phyloP scores from a whole-genome alignment of 805 yeast species.

The Ogataea paraovalis region DNA sequence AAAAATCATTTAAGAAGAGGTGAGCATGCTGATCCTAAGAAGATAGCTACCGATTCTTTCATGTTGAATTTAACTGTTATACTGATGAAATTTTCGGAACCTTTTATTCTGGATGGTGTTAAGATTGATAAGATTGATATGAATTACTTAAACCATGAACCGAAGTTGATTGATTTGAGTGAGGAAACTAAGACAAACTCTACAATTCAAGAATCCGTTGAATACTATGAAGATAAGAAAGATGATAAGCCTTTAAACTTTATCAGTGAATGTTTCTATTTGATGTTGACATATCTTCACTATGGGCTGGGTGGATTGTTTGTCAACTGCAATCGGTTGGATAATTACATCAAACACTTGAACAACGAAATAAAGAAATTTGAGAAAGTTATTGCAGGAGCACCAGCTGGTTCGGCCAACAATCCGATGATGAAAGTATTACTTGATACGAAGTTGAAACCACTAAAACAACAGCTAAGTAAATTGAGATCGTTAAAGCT shows the following conservation, averaged over 20 bases:
- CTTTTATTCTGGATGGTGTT: constrained; percentile 63
- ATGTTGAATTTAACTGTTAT: constrained; percentile 73
- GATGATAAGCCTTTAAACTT: constrained; percentile 54
- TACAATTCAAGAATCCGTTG: constrained; percentile 64
- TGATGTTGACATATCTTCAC: constrained; percentile 74
- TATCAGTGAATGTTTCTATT: constrained; percentile 84
- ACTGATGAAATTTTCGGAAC: constrained; percentile 69
- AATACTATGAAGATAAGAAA: constrained; percentile 42
- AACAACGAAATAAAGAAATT: constrained; percentile 53
- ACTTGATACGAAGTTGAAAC: constrained; percentile 25
- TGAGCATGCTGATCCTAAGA: constrained; percentile 65
- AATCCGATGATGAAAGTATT: constrained; percentile 31
- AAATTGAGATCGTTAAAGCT: constrained; percentile 43
- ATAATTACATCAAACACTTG: constrained; percentile 43
- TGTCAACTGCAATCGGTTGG: constrained; percentile 51
- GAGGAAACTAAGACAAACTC: constrained; percentile 86
- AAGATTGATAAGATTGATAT: constrained; percentile 77
- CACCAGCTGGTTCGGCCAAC: constrained; percentile 7
- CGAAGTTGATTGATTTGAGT: constrained; percentile 53
- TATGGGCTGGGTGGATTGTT: constrained; percentile 85
- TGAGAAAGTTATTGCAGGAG: constrained; percentile 33
- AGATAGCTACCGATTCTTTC: constrained; percentile 73
- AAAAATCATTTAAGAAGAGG: constrained; percentile 85
- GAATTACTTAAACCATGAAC: constrained; percentile 55
- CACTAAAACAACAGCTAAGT: constrained; percentile 33